Percentiles rank a stretch among this genome's conserved stretches.
phyloP scores from a whole-genome alignment of 2,329 filamentous ascomycete species.

The Neodidymelliopsis sp. region DNA sequence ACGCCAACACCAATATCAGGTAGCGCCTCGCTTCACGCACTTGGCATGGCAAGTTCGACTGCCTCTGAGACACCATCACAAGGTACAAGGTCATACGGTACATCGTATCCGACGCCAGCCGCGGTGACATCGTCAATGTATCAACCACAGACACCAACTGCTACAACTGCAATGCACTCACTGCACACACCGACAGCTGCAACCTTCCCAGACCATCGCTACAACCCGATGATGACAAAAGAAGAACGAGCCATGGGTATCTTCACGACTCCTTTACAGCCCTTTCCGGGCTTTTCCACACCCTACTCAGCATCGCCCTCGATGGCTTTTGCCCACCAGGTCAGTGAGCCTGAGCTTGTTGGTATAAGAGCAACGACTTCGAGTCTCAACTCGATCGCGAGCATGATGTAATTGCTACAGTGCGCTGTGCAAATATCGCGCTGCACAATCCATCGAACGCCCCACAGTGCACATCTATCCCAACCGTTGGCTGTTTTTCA shows the following conservation, averaged over 20 bases:
- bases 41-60: slow-evolving; percentile 38
- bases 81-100: slow-evolving; percentile 28
- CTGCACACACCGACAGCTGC: slow-evolving; percentile 31
- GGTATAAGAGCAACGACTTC: slow-evolving; percentile 42
- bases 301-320: slow-evolving; percentile 19
- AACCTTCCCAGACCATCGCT: slow-evolving; percentile 23
- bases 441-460: no score
- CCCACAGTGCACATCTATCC: no score
- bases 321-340: slow-evolving; percentile 33
- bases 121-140: slow-evolving; percentile 25
- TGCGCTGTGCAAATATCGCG: no score
- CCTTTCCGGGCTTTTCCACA: slow-evolving; percentile 31
- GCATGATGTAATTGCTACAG: slow-evolving; percentile 43
- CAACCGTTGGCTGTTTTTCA: no score
- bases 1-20: slow-evolving; percentile 38
- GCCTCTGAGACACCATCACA: slow-evolving; percentile 30
- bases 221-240: slow-evolving; percentile 17
- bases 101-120: slow-evolving; percentile 37
- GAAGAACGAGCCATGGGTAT: slow-evolving; percentile 39
- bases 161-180: slow-evolving; percentile 29
- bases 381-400: slow-evolving; percentile 45
- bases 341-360: slow-evolving; percentile 47
- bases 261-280: slow-evolving; percentile 44
- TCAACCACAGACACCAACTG: slow-evolving; percentile 19
- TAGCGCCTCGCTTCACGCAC: slow-evolving; percentile 32